Evolutionary conservation across 768 basidiomycete genomes (phyloP).

Genomic region (Amanita brunnescens): DNA sequence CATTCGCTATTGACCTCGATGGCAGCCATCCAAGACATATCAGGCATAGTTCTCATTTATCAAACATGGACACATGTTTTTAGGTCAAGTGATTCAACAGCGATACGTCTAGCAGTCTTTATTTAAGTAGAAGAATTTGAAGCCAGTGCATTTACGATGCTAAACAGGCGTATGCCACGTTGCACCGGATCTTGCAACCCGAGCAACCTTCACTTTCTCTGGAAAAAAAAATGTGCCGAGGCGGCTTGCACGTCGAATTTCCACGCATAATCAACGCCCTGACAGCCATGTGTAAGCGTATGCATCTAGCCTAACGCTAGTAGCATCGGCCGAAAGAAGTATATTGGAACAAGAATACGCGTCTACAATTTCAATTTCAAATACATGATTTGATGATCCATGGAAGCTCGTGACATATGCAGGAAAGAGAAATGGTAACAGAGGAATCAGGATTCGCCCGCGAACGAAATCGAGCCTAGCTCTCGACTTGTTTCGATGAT

Average conservation of each 20-base stretch:
- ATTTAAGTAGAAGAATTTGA: too few relatives aligned
- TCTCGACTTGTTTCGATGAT: neutral
- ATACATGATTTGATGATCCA: neutral
- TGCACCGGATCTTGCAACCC: neutral
- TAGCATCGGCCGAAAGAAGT: neutral
- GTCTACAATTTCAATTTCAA: neutral
- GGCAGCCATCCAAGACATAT: neutral
- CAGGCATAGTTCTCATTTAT: neutral
- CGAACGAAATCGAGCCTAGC: neutral
- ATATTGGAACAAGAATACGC: neutral
- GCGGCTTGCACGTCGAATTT: neutral
- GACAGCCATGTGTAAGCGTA: neutral
- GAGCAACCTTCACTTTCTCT: neutral
- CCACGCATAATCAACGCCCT: neutral
- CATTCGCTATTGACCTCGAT: neutral
- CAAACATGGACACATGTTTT: neutral
- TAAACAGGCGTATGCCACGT: neutral
- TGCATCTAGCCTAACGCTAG: neutral
- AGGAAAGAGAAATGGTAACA: neutral
- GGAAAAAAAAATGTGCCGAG: neutral
- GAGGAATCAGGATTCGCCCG: neutral
- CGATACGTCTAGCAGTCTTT: too few relatives aligned
- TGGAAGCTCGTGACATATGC: neutral
- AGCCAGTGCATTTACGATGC: neutral
- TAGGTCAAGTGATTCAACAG: neutral